Conservation (phyloP, 768 basidiomycete genomes). For the Kwoniella shandongensis region DNA sequence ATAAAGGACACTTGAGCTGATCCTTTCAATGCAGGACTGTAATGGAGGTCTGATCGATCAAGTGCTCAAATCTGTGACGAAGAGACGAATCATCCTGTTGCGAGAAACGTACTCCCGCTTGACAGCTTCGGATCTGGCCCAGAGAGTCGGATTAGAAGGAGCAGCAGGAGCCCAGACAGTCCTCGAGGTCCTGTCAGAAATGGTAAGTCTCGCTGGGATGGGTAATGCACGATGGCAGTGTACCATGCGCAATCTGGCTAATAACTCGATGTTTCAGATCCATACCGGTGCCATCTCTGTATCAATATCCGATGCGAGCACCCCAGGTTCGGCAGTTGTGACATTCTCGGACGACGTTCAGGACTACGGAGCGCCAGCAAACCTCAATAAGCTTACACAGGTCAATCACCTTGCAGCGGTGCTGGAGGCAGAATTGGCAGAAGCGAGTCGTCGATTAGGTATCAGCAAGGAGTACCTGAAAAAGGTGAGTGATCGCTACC, state of each 20-base stretch:
- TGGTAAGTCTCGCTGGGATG: conserved; percentile 19
- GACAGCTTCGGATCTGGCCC: conserved; percentile 27
- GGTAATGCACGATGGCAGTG: no score
- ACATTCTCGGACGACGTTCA: conserved; percentile 27
- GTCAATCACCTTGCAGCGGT: conserved; percentile 14
- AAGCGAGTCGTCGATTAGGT: conserved; percentile 22
- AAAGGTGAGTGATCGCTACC: conserved; percentile 32
- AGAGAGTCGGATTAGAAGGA: conserved; percentile 16
- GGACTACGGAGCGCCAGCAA: neutral
- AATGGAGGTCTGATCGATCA: conserved; percentile 39
- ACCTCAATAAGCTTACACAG: conserved; percentile 9
- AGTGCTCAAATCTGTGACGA: conserved; percentile 33
- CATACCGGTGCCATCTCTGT: conserved; percentile 11
- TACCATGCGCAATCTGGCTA: neutral
- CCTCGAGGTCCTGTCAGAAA: conserved; percentile 15
- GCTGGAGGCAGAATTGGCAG: conserved; percentile 24
- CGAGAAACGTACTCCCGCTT: conserved; percentile 35
- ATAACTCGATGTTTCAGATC: conserved; percentile 12
- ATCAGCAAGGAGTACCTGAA: conserved; percentile 30
- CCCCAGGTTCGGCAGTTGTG: conserved; percentile 21
- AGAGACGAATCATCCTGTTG: conserved; percentile 29
- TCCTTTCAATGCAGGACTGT: conserved; percentile 28
- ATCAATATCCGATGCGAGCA: conserved; percentile 6
- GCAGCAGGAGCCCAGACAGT: conserved; percentile 16
- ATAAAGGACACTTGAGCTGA: neutral